Conservation (phyloP, 2,329 filamentous ascomycete species). For the Aspergillus brasiliensis region DNA sequence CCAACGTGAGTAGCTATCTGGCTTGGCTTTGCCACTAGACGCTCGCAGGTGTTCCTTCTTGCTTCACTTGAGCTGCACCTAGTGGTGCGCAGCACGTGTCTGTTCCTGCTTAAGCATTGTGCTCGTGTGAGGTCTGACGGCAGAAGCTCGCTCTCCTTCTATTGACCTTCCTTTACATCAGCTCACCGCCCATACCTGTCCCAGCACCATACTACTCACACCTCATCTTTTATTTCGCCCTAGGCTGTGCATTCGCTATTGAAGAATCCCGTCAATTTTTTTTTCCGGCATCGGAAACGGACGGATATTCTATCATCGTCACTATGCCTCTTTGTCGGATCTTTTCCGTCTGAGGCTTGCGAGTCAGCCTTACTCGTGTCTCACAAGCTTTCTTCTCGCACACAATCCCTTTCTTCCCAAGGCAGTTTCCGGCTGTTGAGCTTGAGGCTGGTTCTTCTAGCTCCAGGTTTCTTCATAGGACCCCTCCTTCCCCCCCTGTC, state of each 20-base stretch:
- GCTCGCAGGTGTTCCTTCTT: not conserved
- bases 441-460: not conserved
- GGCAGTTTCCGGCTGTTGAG: not conserved
- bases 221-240: constrained; percentile 7
- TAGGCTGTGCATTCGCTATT: not conserved
- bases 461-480: not conserved
- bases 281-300: not conserved
- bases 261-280: not conserved
- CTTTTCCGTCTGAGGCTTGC: constrained; percentile 10
- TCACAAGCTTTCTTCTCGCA: constrained; percentile 1
- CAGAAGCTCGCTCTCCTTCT: not conserved
- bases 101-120: not conserved
- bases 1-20: not conserved
- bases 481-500: not conserved
- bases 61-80: constrained; percentile 1
- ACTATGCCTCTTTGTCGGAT: constrained; percentile 15
- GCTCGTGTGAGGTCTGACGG: constrained; percentile 5
- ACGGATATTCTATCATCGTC: not conserved
- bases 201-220: constrained; percentile 5
- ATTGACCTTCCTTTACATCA: constrained; percentile 9
- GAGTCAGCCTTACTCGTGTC: constrained; percentile 12
- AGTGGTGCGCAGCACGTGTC: constrained; percentile 2
- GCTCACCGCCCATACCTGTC: constrained; percentile 19
- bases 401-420: not conserved
- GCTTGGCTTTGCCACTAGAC: not conserved